Percentiles rank a stretch among this genome's conserved stretches.
phyloP scores from a whole-genome alignment of 805 yeast genomes.

The Metschnikowia kofuensis region DNA sequence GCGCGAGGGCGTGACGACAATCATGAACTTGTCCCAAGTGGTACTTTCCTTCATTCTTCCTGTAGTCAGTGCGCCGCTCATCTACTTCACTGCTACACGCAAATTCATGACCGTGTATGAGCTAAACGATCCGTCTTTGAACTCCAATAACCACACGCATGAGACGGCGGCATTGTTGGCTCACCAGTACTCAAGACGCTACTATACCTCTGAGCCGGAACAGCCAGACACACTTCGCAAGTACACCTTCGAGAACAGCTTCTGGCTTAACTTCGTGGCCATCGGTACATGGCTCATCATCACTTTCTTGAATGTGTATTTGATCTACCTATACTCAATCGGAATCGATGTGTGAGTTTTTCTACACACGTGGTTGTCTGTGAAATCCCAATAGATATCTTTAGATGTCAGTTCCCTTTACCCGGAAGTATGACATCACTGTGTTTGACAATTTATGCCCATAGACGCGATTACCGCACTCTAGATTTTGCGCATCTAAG shows the following conservation, averaged over 20 bases:
- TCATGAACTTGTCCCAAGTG: slow-evolving; percentile 46
- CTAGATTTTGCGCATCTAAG: too few species aligned
- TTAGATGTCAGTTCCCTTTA: too few species aligned
- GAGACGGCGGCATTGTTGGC: slow-evolving; percentile 12
- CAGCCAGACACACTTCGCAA: slow-evolving; percentile 16
- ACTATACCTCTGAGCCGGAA: slow-evolving; percentile 6
- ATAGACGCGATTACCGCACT: too few species aligned
- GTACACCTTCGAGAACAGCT: slow-evolving; percentile 39
- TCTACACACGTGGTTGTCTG: background rate
- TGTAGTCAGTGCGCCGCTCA: slow-evolving; percentile 43
- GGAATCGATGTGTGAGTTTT: slow-evolving; percentile 35
- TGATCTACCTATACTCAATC: slow-evolving; percentile 38
- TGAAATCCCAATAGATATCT: too few species aligned
- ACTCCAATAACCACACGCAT: background rate
- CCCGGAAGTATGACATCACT: too few species aligned
- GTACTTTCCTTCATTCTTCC: slow-evolving; percentile 44
- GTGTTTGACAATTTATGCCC: too few species aligned
- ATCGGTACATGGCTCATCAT: slow-evolving; percentile 41
- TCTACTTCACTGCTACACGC: slow-evolving; percentile 40
- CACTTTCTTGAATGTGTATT: slow-evolving; percentile 37
- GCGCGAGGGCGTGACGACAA: slow-evolving; percentile 43
- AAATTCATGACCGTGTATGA: slow-evolving; percentile 40
- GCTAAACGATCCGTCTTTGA: slow-evolving; percentile 9
- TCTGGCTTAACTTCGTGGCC: slow-evolving; percentile 29
- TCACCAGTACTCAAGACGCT: slow-evolving; percentile 5